A percentile compares a stretch with the other conserved stretches of the same genome.
phyloP scores from a whole-genome alignment of 768 basidiomycete genomes.

The Agaricus blazei region DNA sequence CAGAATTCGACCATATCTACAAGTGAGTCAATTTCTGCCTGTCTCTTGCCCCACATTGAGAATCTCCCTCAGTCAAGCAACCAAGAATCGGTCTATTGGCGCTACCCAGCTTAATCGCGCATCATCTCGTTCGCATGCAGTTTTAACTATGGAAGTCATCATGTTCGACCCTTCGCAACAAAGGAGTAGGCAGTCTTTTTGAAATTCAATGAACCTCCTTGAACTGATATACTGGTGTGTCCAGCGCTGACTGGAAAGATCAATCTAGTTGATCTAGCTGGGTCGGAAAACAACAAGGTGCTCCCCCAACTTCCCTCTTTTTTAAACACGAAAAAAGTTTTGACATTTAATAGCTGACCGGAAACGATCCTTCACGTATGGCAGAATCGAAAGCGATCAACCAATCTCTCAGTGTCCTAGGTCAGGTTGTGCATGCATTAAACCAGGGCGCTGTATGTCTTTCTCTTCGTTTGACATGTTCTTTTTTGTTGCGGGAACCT shows the following conservation, averaged over 20 bases:
- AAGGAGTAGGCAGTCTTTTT: slow-evolving; percentile 38
- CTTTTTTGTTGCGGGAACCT: not conserved
- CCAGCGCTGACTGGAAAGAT: slow-evolving; percentile 71
- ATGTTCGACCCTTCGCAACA: slow-evolving; percentile 49
- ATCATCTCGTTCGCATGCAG: slow-evolving; percentile 86
- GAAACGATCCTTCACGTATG: slow-evolving; percentile 84
- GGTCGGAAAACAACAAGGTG: slow-evolving; percentile 88
- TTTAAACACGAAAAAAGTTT: not conserved
- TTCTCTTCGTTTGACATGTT: not conserved
- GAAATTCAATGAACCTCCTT: not conserved
- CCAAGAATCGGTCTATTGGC: slow-evolving; percentile 77
- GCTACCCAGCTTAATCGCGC: slow-evolving; percentile 79
- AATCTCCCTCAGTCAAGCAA: slow-evolving; percentile 48
- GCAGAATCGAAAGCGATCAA: slow-evolving; percentile 88
- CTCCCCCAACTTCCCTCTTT: not conserved
- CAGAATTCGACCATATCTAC: slow-evolving; percentile 44
- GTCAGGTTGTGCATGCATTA: slow-evolving; percentile 83
- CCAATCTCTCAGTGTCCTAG: slow-evolving; percentile 80
- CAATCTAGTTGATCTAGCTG: slow-evolving; percentile 85
- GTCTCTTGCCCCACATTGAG: not conserved
- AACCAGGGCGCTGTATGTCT: slow-evolving; percentile 62
- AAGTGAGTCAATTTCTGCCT: slow-evolving; percentile 24
- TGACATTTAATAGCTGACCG: slow-evolving; percentile 51
- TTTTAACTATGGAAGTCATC: slow-evolving; percentile 68
- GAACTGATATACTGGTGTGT: not conserved